Conservation (phyloP, 2,329 filamentous ascomycete species). For the Ophiostoma sp. region DNA sequence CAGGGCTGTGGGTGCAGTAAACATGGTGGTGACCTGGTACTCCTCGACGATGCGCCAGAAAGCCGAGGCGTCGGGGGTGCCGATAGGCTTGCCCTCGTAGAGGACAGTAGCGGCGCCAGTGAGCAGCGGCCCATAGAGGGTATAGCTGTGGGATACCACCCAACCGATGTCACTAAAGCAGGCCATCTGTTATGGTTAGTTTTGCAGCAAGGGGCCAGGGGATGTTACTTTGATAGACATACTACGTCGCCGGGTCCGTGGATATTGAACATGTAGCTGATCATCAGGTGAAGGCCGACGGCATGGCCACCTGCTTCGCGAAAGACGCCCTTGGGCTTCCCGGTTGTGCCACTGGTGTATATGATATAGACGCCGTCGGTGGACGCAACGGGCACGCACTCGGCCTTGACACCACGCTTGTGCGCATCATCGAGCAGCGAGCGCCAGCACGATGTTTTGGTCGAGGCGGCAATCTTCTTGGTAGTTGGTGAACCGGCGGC, state of each 20-base stretch:
- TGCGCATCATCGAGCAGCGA: conserved; percentile 65
- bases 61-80: conserved; percentile 77
- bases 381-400: conserved; percentile 71
- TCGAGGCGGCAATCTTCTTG: conserved; percentile 8
- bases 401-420: background rate
- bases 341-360: conserved; percentile 80
- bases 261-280: conserved; percentile 77
- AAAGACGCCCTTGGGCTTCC: conserved; percentile 75
- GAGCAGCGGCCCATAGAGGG: conserved; percentile 81
- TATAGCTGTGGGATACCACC: conserved; percentile 76
- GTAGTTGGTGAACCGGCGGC: conserved; percentile 47
- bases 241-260: conserved; percentile 73
- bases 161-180: conserved; percentile 71
- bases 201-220: background rate
- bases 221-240: background rate
- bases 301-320: conserved; percentile 81
- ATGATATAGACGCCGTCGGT: conserved; percentile 84
- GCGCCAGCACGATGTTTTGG: conserved; percentile 55
- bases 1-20: conserved; percentile 81
- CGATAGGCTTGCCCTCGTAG: conserved; percentile 91
- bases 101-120: conserved; percentile 80
- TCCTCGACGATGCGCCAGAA: conserved; percentile 87
- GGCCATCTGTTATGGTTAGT: conserved; percentile 30
- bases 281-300: conserved; percentile 75
- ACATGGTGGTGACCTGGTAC: conserved; percentile 77